Base-by-base conservation (phyloP, 129 eudicot genomes). In the Deinandra increscens region DNA sequence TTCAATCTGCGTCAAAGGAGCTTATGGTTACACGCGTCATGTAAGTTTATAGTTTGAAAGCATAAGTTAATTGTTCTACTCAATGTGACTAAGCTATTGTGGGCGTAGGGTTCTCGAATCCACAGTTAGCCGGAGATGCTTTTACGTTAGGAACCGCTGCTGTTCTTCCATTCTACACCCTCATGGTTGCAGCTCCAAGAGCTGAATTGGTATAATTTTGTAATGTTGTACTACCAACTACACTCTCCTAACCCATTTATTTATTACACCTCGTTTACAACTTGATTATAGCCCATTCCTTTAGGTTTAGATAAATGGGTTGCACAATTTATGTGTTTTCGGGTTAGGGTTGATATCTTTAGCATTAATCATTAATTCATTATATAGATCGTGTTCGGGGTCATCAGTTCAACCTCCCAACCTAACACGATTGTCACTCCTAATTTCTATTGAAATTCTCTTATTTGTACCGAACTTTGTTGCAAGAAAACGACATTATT, bases 151-250 rank as follows among this genome's bases (percentile, higher is more conserved):
- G 97, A 68, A 93, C 98, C 1, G 88, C 78, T 58, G 97, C 95
- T 36, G 98, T 93, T 82, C 97, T 89, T 77, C 98, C 98, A 26
- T 84, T 86, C 78, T 93, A 93, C 76, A 85, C 95, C 29, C 88
- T 86, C 77, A 93, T 93, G 98, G 84, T 93, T 71, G 82, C 82
- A 45, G 98, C 98, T 73, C 98, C 98, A 74, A 82, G 66, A 85
- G 84, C 97, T 45, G 85, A 89, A 72, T 60, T 93, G 66, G 98
- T 93, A 84, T 77, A 69, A 39, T 7, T 69, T 62, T 26, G 18
- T 29, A 58, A 1, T 56, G 39, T 13, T 22, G 15, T 37, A 7
- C 39, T 23, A 56, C 38, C 31, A n/a, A n/a, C n/a, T 72, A 14
- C 26, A 70, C 13, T 11, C 0, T 34, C 42, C 39, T 69, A 69